Evolutionary conservation across 2,329 filamentous ascomycete species (phyloP), one percentile per base, ranked within the genome.

Genomic region (Fusarium euwallaceae): DNA sequence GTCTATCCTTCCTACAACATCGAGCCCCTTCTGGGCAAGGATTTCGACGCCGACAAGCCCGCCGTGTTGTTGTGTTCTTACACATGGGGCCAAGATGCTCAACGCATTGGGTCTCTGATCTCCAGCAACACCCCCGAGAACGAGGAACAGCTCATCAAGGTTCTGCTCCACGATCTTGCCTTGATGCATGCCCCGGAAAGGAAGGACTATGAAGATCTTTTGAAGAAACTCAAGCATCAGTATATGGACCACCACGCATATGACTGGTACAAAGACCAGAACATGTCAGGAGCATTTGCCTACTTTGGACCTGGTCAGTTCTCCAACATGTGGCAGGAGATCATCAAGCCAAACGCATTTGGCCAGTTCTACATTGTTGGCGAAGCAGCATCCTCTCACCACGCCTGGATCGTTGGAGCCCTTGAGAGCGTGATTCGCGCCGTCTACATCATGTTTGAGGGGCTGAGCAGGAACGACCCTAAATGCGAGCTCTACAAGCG

Each of bases 1-100:
- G 81, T 82, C 1, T 82, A 82, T 39, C 81, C 80, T 0, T 82
- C 81, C 0, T 82, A 82, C 32, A 78, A 78, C 48, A 76, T 75
- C 1, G 5, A 69, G 10, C 34, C 22, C 2, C 43, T 53, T 1
- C 48, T 69, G 29, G 66, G 69, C 10, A 5, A 55, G 2, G 27
- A 60, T 0, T 77, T 62, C 61, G 45, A 70, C 2, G n/a, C 69
- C 0, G 14, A 69, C 0, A 67, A 75, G 22, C 61, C 75, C 4
- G 58, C 69, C 0, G 76, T 78, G 2, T 72, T 78, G 9, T n/a
- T 78, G 0, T 76, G 74, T 9, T 77, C 74, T 0, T 78, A 77
- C 56, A 77, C 76, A 0, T 78, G 72, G 76, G 70, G 64, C 1
- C 74, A 78, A 6, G 76, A 78, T 22, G 72, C 76, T 1, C 67